These are phyloP conservation scores for Mortierella sp. DNA, from an alignment of 371 early-diverging fungal species.

Conservation along the genomic window DNA sequence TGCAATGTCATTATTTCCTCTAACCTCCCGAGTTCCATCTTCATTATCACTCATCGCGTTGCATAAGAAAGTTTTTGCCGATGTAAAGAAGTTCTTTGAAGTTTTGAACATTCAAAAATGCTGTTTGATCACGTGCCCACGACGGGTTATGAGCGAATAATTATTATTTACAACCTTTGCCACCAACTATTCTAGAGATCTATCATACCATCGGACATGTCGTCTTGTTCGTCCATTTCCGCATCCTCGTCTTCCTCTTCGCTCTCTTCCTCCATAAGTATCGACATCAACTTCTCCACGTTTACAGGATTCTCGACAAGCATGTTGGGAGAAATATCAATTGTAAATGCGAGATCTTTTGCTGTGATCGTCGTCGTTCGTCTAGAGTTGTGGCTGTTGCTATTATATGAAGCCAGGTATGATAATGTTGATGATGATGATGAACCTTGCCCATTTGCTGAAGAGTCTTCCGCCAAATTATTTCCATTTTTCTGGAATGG, in stretches of 20 bases:
- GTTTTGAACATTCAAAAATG: not conserved
- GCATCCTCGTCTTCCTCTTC: constrained; percentile 57
- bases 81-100: not conserved
- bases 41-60: constrained; percentile 34
- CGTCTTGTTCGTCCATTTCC: constrained; percentile 51
- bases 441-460: not conserved
- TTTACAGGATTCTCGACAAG: constrained; percentile 78
- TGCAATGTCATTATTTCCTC: not conserved
- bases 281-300: constrained; percentile 73
- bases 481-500: not conserved
- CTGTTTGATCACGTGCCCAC: constrained; percentile 10
- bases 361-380: constrained; percentile 49
- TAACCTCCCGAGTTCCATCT: constrained; percentile 43
- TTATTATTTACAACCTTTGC: not conserved
- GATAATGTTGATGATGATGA: constrained; percentile 20
- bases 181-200: constrained; percentile 7
- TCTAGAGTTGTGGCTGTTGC: constrained; percentile 11
- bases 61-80: not conserved
- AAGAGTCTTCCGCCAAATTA: not conserved
- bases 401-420: constrained; percentile 25
- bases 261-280: constrained; percentile 70
- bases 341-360: constrained; percentile 77
- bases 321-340: constrained; percentile 74
- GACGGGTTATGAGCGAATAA: not conserved
- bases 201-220: constrained; percentile 33